phyloP scores from a whole-genome alignment of 2,329 filamentous ascomycete genomes.

The Fusarium nanum region DNA sequence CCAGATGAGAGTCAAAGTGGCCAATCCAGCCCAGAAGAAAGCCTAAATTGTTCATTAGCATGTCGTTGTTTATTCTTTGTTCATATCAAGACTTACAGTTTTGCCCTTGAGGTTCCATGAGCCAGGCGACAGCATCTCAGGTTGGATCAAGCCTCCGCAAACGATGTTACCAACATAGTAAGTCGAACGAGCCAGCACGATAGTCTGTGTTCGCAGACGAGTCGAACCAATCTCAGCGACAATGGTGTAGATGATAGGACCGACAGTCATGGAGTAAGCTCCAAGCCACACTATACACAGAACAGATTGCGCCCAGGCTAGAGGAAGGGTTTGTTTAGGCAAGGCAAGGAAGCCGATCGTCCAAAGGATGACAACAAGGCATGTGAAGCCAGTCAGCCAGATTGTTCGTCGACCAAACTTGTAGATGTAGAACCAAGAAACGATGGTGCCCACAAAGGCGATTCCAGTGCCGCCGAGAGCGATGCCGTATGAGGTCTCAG shows the following conservation, averaged over 20 bases:
- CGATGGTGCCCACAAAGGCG: constrained; percentile 56
- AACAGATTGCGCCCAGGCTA: constrained; percentile 56
- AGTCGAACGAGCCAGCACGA: constrained; percentile 54
- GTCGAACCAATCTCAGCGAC: constrained; percentile 58
- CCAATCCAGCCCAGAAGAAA: constrained; percentile 57
- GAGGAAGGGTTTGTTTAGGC: constrained; percentile 49
- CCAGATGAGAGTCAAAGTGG: constrained; percentile 54
- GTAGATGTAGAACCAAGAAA: constrained; percentile 59
- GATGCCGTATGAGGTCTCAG: constrained; percentile 55
- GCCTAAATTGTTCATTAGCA: constrained; percentile 45
- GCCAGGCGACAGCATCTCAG: constrained; percentile 53
- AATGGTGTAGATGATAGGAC: constrained; percentile 58
- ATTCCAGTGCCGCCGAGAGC: constrained; percentile 57
- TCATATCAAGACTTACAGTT: constrained; percentile 44
- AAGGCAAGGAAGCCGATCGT: constrained; percentile 57
- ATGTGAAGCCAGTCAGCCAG: constrained; percentile 55
- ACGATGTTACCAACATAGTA: constrained; percentile 59
- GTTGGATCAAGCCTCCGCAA: constrained; percentile 54
- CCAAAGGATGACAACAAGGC: constrained; percentile 54
- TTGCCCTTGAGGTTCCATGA: constrained; percentile 57
- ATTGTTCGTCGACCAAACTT: constrained; percentile 57
- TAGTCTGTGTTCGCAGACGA: constrained; percentile 56
- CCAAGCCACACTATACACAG: constrained; percentile 59
- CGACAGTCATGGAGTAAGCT: constrained; percentile 57
- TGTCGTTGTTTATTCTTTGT: neutral